Evolutionary conservation across 2,329 filamentous ascomycete genomes (phyloP).

Genomic region (Sclerotinia trifoliorum): DNA sequence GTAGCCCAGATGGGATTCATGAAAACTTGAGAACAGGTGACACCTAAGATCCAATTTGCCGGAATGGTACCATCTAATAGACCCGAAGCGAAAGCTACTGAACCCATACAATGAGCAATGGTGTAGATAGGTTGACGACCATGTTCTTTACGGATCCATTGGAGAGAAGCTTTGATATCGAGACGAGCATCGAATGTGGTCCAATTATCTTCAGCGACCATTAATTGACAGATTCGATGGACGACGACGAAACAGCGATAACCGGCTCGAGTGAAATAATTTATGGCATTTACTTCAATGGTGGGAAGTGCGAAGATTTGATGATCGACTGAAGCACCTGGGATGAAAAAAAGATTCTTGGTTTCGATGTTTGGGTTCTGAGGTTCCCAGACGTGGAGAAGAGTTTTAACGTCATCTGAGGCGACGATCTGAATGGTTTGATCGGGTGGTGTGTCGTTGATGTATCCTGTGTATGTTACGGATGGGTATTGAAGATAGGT

Average conservation of each 20-base stretch:
- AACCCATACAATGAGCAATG: conserved; percentile 63
- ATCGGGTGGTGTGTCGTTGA: conserved; percentile 51
- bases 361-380: conserved; percentile 40
- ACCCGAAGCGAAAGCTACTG: conserved; percentile 57
- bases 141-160: conserved; percentile 48
- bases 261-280: conserved; percentile 60
- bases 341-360: conserved; percentile 59
- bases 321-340: conserved; percentile 62
- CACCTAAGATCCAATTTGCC: conserved; percentile 54
- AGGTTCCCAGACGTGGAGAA: conserved; percentile 58
- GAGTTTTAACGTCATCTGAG: conserved; percentile 52
- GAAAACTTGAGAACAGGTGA: conserved; percentile 61
- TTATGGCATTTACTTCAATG: conserved; percentile 61
- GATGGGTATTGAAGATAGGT: conserved; percentile 56
- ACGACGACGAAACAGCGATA: conserved; percentile 60
- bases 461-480: conserved; percentile 49
- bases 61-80: conserved; percentile 62
- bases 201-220: conserved; percentile 51
- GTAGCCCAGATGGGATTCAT: conserved; percentile 60
- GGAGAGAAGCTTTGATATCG: conserved; percentile 56
- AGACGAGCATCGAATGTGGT: conserved; percentile 61
- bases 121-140: conserved; percentile 51
- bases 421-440: conserved; percentile 49
- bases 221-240: conserved; percentile 56
- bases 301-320: conserved; percentile 62